Conservation (phyloP, 176 grass and related monocot genomes). For the barley (Hordeum vulgare) region DNA sequence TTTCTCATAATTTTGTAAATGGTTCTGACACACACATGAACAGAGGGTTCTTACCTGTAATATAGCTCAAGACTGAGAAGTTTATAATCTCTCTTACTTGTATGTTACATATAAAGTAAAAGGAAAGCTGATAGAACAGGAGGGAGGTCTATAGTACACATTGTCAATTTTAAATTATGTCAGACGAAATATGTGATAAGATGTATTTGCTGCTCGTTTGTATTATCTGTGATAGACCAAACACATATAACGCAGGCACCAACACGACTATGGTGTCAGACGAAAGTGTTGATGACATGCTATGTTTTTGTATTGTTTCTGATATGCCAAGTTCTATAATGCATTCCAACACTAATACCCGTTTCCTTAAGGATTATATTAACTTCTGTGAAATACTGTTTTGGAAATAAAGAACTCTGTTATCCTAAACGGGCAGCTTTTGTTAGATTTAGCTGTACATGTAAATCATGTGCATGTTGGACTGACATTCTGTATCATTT, state of each 20-base stretch:
- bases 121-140: not conserved
- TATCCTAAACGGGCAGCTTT: not conserved
- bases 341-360: not conserved
- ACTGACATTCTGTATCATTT: not conserved
- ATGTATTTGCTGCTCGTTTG: not conserved
- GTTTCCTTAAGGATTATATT: slow-evolving; percentile 1
- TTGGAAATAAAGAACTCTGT: not conserved
- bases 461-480: not conserved
- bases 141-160: not conserved
- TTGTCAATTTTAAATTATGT: not conserved
- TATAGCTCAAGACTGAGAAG: slow-evolving; percentile 10
- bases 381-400: not conserved
- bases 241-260: not conserved
- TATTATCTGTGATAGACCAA: not conserved
- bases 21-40: slow-evolving; percentile 13
- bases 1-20: slow-evolving; percentile 8
- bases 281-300: not conserved
- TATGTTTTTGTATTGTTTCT: not conserved
- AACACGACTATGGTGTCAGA: not conserved
- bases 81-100: not conserved
- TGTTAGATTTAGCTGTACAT: not conserved
- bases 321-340: not conserved
- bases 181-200: not conserved
- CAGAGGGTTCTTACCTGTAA: not conserved
- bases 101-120: slow-evolving; percentile 15